Evolutionary conservation across 768 basidiomycete genomes (phyloP).

Genomic region (Coprinellus micaceus): DNA sequence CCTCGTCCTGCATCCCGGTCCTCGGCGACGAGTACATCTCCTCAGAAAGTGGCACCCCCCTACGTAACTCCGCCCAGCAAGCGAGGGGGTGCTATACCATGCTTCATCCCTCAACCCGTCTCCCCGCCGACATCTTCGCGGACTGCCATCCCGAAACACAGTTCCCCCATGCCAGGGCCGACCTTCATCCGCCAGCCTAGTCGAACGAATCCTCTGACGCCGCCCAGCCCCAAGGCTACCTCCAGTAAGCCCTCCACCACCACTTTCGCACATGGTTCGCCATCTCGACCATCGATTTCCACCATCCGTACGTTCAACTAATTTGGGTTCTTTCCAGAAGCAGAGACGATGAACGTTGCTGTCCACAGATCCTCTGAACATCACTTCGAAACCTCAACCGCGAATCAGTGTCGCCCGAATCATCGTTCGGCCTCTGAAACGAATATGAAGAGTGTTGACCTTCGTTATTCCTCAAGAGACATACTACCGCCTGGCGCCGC

Average conservation of each 20-base stretch:
- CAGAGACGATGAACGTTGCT: constrained; percentile 29
- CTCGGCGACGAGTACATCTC: constrained; percentile 21
- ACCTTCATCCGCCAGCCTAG: constrained; percentile 45
- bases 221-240: constrained; percentile 22
- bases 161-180: constrained; percentile 27
- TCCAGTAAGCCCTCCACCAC: constrained; percentile 16
- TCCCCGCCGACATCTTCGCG: constrained; percentile 42
- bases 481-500: background rate
- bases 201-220: constrained; percentile 30
- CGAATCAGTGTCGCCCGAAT: constrained; percentile 10
- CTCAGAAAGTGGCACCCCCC: constrained; percentile 25
- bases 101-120: constrained; percentile 62
- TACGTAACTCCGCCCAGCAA: constrained; percentile 49
- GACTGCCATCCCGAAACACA: constrained; percentile 27
- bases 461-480: constrained; percentile 35
- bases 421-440: constrained; percentile 18
- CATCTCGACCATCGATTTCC: constrained; percentile 48
- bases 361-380: constrained; percentile 37
- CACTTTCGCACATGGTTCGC: constrained; percentile 55
- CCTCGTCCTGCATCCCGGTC: constrained; percentile 38
- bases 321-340: constrained; percentile 38
- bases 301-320: constrained; percentile 59
- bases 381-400: constrained; percentile 18
- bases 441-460: constrained; percentile 39
- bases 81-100: constrained; percentile 43